Conservation (phyloP, 176 grass and related monocot species). For the Coix lacrymajobi region DNA sequence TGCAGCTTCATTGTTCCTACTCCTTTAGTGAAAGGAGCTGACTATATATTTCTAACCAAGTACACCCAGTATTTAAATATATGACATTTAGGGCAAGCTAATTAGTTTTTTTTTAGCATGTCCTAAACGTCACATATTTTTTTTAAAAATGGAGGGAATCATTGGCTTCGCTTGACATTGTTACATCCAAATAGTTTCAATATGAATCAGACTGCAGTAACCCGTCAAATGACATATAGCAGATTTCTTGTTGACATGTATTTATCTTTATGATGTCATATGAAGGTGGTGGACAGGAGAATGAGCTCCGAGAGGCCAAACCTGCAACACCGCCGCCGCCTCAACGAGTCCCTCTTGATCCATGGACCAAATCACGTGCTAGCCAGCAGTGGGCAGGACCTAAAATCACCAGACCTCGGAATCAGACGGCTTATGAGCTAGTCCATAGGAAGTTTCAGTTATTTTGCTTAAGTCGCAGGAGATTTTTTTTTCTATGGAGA, state of each 20-base stretch:
- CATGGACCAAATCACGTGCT: slow-evolving; percentile 70
- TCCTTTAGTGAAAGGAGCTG: not conserved
- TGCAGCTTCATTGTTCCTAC: not conserved
- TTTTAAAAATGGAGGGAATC: not conserved
- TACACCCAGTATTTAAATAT: not conserved
- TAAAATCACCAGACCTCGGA: slow-evolving; percentile 44
- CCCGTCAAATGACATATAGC: not conserved
- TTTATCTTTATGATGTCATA: not conserved
- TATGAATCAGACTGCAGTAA: not conserved
- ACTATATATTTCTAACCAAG: not conserved
- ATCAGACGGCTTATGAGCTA: slow-evolving; percentile 49
- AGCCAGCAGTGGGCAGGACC: slow-evolving; percentile 68
- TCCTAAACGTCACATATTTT: not conserved
- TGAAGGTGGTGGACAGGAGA: slow-evolving; percentile 85
- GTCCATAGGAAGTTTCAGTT: not conserved
- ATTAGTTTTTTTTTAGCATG: not conserved
- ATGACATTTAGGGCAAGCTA: not conserved
- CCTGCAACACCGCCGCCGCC: slow-evolving; percentile 55
- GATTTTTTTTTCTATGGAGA: slow-evolving; percentile 6
- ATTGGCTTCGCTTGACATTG: not conserved
- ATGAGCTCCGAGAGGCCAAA: slow-evolving; percentile 86
- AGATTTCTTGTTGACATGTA: not conserved
- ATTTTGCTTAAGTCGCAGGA: not conserved
- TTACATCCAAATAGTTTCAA: not conserved
- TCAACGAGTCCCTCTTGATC: slow-evolving; percentile 61